Percentiles rank a stretch among this genome's conserved stretches.
Conservation (phyloP, 2,329 filamentous ascomycete genomes). For the Botrytis cinerea region DNA sequence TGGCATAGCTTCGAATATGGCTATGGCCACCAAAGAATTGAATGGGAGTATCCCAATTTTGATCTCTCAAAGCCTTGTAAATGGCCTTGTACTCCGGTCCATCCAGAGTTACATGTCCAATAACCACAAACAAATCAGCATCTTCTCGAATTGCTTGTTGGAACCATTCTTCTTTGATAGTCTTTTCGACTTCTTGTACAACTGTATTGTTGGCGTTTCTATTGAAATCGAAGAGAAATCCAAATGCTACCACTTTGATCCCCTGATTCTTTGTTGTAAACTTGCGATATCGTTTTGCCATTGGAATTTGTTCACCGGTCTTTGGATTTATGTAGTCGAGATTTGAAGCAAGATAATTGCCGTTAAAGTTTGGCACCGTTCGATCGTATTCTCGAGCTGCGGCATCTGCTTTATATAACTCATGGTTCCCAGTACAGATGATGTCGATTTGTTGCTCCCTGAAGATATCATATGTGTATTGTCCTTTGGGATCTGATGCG, state of each 20-base stretch:
- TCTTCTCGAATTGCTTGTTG: conserved; percentile 81
- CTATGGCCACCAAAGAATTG: conserved; percentile 90
- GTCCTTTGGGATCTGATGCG: conserved; percentile 80
- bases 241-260: conserved; percentile 82
- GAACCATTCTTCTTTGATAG: conserved; percentile 86
- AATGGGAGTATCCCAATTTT: conserved; percentile 80
- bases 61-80: conserved; percentile 74
- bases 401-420: conserved; percentile 81
- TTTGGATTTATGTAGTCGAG: conserved; percentile 80
- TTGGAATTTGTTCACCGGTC: conserved; percentile 69
- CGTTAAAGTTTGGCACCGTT: conserved; percentile 80
- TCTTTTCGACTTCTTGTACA: conserved; percentile 76
- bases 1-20: conserved; percentile 82
- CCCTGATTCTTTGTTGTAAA: conserved; percentile 91
- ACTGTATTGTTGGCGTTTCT: conserved; percentile 89
- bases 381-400: conserved; percentile 75
- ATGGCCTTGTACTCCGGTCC: conserved; percentile 78
- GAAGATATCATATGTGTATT: conserved; percentile 86
- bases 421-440: conserved; percentile 88
- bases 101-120: conserved; percentile 80
- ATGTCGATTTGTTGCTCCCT: conserved; percentile 81
- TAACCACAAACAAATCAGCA: conserved; percentile 82
- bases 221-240: conserved; percentile 93
- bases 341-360: conserved; percentile 86
- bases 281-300: conserved; percentile 81